A percentile compares a stretch with the other conserved stretches of the same genome.
These are phyloP conservation scores for Botrytis paeoniae DNA, from an alignment of 2,329 filamentous ascomycete species.

Conservation along the genomic window DNA sequence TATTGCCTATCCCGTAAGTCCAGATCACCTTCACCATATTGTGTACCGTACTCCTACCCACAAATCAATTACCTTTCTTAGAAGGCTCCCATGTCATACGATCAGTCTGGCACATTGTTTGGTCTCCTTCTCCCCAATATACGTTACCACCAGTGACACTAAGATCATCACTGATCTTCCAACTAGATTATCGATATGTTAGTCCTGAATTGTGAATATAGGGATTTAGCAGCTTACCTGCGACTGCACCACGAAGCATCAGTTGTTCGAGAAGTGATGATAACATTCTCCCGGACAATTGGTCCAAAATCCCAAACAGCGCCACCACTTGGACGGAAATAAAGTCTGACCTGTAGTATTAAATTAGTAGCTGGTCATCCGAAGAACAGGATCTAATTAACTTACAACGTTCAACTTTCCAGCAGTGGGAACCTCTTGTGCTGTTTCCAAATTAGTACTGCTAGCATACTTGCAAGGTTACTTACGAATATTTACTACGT, in stretches of 20 bases:
- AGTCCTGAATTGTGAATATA: not conserved
- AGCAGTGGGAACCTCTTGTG: not conserved
- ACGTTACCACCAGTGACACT: not conserved
- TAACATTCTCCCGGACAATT: slow-evolving; percentile 21
- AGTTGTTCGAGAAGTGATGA: not conserved
- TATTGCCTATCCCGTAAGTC: not conserved
- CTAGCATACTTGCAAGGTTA: not conserved
- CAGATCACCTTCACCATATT: not conserved
- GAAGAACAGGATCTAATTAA: not conserved
- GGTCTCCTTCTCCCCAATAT: not conserved
- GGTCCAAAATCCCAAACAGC: slow-evolving; percentile 28
- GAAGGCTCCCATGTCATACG: not conserved
- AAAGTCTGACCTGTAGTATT: slow-evolving; percentile 21
- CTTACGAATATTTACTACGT: not conserved
- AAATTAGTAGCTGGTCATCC: not conserved
- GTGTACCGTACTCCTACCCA: not conserved
- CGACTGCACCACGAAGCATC: not conserved
- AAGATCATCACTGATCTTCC: not conserved
- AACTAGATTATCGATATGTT: not conserved
- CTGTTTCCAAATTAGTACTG: not conserved
- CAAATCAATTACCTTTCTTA: not conserved
- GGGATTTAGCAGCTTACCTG: not conserved
- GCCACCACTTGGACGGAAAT: not conserved
- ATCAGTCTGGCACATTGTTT: not conserved
- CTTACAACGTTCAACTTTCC: slow-evolving; percentile 5